phyloP scores from a whole-genome alignment of 2,329 filamentous ascomycete species.

The Meredithiella fracta region DNA sequence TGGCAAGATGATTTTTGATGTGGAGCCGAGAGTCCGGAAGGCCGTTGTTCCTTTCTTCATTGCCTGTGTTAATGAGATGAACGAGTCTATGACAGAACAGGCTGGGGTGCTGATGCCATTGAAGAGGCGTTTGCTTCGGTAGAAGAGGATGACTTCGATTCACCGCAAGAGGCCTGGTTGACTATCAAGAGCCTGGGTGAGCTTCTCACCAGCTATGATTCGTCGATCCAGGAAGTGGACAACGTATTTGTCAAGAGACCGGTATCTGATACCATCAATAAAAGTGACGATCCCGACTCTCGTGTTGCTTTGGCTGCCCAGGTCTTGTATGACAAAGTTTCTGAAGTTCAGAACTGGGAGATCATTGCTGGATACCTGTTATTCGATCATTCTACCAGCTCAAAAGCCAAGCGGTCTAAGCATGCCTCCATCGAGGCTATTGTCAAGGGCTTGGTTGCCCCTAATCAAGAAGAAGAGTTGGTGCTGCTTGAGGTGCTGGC shows the following conservation, averaged over 20 bases:
- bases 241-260: conserved; percentile 8
- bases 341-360: conserved; percentile 75
- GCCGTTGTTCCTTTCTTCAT: conserved; percentile 83
- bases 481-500: conserved; percentile 78
- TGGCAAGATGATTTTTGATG: conserved; percentile 76
- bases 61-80: conserved; percentile 68
- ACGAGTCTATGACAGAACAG: conserved; percentile 64
- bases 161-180: conserved; percentile 70
- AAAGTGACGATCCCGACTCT: conserved; percentile 54
- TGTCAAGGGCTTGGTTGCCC: conserved; percentile 56
- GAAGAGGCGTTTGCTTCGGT: conserved; percentile 56
- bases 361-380: conserved; percentile 76
- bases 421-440: conserved; percentile 38
- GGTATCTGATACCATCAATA: conserved; percentile 40
- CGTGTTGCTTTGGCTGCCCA: conserved; percentile 75
- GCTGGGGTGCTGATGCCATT: conserved; percentile 65
- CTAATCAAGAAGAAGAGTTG: conserved; percentile 60
- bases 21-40: conserved; percentile 68
- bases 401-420: conserved; percentile 26
- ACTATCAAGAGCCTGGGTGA: conserved; percentile 82
- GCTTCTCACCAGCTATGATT: conserved; percentile 64
- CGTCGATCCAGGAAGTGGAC: conserved; percentile 10
- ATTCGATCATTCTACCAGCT: conserved; percentile 67
- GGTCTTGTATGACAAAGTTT: conserved; percentile 65
- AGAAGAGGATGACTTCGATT: conserved; percentile 60